Evolutionary conservation across 805 yeast species (phyloP).

Genomic region (Ogataea paradorogensis): DNA sequence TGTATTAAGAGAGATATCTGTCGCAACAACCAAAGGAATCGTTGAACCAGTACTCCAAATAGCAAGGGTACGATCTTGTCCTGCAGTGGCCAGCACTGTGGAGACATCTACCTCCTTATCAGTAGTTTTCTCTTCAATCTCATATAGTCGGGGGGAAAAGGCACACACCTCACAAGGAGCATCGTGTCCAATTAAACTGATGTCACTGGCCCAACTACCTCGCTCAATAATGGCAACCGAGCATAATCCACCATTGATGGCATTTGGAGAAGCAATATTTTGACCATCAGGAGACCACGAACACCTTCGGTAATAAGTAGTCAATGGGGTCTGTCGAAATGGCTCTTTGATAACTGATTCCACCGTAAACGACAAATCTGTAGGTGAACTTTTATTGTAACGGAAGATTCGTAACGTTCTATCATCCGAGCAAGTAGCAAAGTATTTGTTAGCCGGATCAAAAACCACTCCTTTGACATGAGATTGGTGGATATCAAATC

Average conservation of each 20-base stretch:
- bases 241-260: slow-evolving; percentile 78
- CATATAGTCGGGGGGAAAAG: slow-evolving; percentile 69
- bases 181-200: slow-evolving; percentile 77
- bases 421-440: slow-evolving; percentile 96
- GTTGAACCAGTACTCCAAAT: slow-evolving; percentile 81
- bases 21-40: slow-evolving; percentile 76
- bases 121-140: slow-evolving; percentile 21
- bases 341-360: slow-evolving; percentile 85
- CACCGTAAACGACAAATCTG: slow-evolving; percentile 76
- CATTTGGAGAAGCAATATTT: slow-evolving; percentile 81
- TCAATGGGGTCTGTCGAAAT: slow-evolving; percentile 82
- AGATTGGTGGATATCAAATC: slow-evolving; percentile 90
- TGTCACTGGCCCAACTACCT: slow-evolving; percentile 76
- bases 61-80: slow-evolving; percentile 86
- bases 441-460: slow-evolving; percentile 97
- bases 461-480: slow-evolving; percentile 96
- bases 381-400: slow-evolving; percentile 65
- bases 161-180: slow-evolving; percentile 80
- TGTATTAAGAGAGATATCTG: slow-evolving; percentile 70
- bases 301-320: slow-evolving; percentile 81
- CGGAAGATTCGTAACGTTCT: slow-evolving; percentile 85
- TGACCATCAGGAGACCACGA: slow-evolving; percentile 95
- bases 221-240: slow-evolving; percentile 70
- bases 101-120: slow-evolving; percentile 34
- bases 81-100: slow-evolving; percentile 90